Base-by-base conservation (phyloP, 23 red algal genomes). In the Agarophyton chilense region DNA sequence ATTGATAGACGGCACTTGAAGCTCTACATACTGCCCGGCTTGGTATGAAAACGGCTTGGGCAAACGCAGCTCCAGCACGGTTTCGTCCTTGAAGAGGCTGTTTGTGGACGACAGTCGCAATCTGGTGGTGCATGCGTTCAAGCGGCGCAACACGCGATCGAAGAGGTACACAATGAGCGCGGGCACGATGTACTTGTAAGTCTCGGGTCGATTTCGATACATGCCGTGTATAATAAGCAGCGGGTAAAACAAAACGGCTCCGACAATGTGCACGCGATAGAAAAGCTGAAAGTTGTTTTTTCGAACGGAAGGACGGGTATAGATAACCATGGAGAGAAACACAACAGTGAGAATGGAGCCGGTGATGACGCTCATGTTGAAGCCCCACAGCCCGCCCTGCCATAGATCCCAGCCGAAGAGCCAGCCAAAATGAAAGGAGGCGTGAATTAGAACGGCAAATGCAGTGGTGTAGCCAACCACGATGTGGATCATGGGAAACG, bases 1-100 rank as follows among this genome's bases (percentile, higher is more conserved):
- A 73, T 86, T 86, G 42, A 95, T 92, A 19, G 61, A 52, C 6
- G 93, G 86, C 28, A 95, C 78, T 31, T 83, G 60, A 16, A 95
- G 57, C 64, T 95, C 87, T 36, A 82, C 93, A 44, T 91, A 95
- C 58, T 95, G 93, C 8, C 93, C 93, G 7, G 93, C 86, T n/a
- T 49, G 54, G 44, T 85, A 95, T 40, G 25, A 39, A 54, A 95
- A 95, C 41, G 85, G 68, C 31, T 82, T 79, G 16, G 87, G 87
- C 29, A 95, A 66, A 32, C 81, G 66, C 19, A 95, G 41, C 29
- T 77, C 57, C 2, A 93, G 80, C 16, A 93, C 82, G 49, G 68
- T 71, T 32, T 70, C 61, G 57, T 77, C 47, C 46, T 68, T 68
- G 51, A 78, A 51, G 71, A 52, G 22, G 14, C 44, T 36, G 66